phyloP scores from a whole-genome alignment of 257 asterid genomes.

The Petunia axillaris region DNA sequence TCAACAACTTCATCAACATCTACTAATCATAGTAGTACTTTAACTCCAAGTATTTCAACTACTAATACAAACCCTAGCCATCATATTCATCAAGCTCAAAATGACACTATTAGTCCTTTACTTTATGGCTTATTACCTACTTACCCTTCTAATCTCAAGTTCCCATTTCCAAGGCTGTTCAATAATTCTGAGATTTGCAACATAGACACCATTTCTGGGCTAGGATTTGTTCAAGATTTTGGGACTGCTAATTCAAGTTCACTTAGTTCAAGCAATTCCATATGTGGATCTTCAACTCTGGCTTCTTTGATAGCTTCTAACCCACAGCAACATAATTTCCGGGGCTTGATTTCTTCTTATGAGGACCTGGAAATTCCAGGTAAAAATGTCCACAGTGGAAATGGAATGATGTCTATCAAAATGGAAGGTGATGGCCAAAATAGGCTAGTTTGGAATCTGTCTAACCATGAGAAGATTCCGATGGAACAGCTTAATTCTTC shows the following conservation, averaged over 20 bases:
- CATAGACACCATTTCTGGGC: constrained; percentile 28
- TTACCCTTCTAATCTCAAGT: constrained; percentile 30
- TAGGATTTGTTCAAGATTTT: constrained; percentile 42
- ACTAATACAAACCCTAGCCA: constrained; percentile 35
- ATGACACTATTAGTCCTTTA: constrained; percentile 28
- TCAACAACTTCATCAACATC: not conserved
- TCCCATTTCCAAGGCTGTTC: constrained; percentile 29
- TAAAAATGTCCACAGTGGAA: constrained; percentile 22
- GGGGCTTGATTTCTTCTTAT: constrained; percentile 22
- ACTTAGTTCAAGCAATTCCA: constrained; percentile 33
- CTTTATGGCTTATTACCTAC: constrained; percentile 36
- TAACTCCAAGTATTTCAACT: not conserved
- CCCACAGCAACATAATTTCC: constrained; percentile 33
- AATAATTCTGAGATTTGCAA: constrained; percentile 10
- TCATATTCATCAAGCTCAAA: constrained; percentile 18
- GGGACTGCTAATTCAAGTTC: not conserved
- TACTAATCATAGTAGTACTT: not conserved
- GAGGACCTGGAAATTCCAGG: constrained; percentile 29
- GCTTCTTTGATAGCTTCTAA: constrained; percentile 45
- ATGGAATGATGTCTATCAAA: constrained; percentile 28
- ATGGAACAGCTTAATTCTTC: constrained; percentile 25
- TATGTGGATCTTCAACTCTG: constrained; percentile 38
- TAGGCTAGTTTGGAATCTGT: constrained; percentile 34
- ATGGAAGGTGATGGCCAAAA: constrained; percentile 35
- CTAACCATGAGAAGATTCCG: constrained; percentile 26